Percentiles rank a stretch among this genome's conserved stretches.
Evolutionary conservation across 2,329 filamentous ascomycete genomes (phyloP).

Genomic region (Paraphoma chrysanthemicola): DNA sequence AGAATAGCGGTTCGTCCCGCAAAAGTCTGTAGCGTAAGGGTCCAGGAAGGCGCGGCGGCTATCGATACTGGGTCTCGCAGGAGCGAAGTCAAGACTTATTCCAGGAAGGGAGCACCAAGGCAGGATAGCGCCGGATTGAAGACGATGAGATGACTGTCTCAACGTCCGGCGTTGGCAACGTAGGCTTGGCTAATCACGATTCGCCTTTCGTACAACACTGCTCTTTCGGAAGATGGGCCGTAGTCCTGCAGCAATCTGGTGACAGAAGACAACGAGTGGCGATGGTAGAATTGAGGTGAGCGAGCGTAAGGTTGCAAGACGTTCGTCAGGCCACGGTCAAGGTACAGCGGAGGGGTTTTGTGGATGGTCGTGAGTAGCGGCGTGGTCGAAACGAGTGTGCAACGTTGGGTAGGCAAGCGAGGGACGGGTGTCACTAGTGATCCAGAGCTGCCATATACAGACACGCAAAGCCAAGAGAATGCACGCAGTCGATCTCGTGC

Average conservation of each 20-base stretch:
- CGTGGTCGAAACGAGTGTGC: slow-evolving; percentile 43
- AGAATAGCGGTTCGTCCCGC: slow-evolving; percentile 24
- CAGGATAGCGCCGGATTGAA: slow-evolving; percentile 5
- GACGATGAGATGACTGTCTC: slow-evolving; percentile 4
- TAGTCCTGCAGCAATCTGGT: slow-evolving; percentile 18
- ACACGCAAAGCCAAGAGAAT: slow-evolving; percentile 14
- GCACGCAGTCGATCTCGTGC: slow-evolving; percentile 28
- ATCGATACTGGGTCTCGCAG: slow-evolving; percentile 15
- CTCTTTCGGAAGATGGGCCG: slow-evolving; percentile 4
- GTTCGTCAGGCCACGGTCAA: slow-evolving; percentile 20
- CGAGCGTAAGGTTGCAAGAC: slow-evolving; percentile 21
- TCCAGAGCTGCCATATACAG: slow-evolving; percentile 24
- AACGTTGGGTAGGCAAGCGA: slow-evolving; percentile 31
- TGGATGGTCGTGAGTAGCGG: slow-evolving; percentile 19
- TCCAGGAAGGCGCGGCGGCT: slow-evolving; percentile 21
- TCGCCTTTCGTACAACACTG: slow-evolving; percentile 21
- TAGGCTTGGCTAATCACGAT: slow-evolving; percentile 11
- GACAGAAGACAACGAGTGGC: slow-evolving; percentile 11
- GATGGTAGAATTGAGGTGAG: slow-evolving; percentile 5
- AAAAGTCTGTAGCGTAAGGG: slow-evolving; percentile 12
- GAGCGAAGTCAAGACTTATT: slow-evolving; percentile 20
- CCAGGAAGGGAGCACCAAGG: slow-evolving; percentile 17
- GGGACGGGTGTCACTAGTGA: slow-evolving; percentile 39
- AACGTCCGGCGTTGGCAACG: slow-evolving; percentile 1
- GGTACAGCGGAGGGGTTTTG: slow-evolving; percentile 26